Base-by-base conservation (phyloP, 2,329 filamentous ascomycete species). In the Pseudocercospora cruenta region DNA sequence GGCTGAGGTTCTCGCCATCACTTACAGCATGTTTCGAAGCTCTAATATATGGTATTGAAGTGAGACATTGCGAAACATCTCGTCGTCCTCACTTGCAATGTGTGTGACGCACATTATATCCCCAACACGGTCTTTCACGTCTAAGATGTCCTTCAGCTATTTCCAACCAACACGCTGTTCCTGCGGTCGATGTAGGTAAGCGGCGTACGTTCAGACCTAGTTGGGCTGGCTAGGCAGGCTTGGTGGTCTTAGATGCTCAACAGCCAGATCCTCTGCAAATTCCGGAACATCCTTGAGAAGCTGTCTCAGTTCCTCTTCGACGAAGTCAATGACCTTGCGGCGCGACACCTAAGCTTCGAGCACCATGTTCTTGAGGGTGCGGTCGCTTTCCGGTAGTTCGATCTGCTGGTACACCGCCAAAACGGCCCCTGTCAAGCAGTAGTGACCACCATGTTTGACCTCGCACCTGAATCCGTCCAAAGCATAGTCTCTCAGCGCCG, bases 331-430 rank as follows among this genome's bases (percentile, higher is more conserved):
- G 19, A 22, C 10, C 22, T 24, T 21, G 9, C 47, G n/a, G 7
- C 21, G 19, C 9, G 21, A 14, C 26, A 57, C 26, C 31, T 22
- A 51, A 3, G 14, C 19, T 22, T 33, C 49, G 19, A 58, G 21
- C 1, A 58, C 9, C 9, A 19, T 22, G 1, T 36, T 26, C 8
- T 21, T 33, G 24, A 61, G 58, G 0, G 14, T n/a, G 12, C 16
- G 6, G 16, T 55, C 57, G 14, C 19, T 33, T 4, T 65, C 63
- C 5, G 31, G 28, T 4, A 65, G 63, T 21, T 33, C 9, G 21
- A 61, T 49, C 14, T 65, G 43, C n/a, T 57, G 51, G 39, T 61
- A 65, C 14, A 58, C 58, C 4, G 51, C 21, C 2, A 26, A 21
- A 3, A 43, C 58, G 26, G 58, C 24, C 1, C 1, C 51, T 55